These are phyloP conservation scores for Fraxinus baroniana DNA, from an alignment of 305 asterid species.

Conservation along the genomic window DNA sequence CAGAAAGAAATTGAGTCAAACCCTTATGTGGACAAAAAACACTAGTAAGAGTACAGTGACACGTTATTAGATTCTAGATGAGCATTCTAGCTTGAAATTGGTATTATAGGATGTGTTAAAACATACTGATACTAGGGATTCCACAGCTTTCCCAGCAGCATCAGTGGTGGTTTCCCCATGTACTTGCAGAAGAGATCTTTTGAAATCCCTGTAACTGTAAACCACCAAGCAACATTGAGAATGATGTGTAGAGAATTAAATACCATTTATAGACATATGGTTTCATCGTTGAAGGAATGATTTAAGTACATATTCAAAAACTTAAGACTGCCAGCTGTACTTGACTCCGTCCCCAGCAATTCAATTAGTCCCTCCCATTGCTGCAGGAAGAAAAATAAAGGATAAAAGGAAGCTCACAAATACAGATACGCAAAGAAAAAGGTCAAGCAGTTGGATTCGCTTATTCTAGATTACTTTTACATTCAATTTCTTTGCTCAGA, in stretches of 20 bases:
- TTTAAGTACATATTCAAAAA: constrained; percentile 71
- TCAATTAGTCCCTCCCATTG: constrained; percentile 99
- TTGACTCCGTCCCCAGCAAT: constrained; percentile 73
- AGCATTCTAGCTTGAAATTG: constrained; percentile 7
- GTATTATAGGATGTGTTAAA: constrained; percentile 19
- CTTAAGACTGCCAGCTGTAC: constrained; percentile 85
- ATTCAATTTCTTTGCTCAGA: constrained; percentile 4
- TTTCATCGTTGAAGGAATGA: constrained; percentile 1
- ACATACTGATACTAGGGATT: constrained; percentile 75
- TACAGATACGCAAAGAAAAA: constrained; percentile 12
- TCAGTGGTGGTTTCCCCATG: constrained; percentile 52
- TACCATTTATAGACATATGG: background rate
- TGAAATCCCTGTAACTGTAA: constrained; percentile 83
- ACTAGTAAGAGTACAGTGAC: background rate
- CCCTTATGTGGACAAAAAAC: background rate
- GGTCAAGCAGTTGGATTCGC: constrained; percentile 9
- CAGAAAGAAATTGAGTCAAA: background rate
- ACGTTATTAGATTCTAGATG: background rate
- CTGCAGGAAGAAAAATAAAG: constrained; percentile 37
- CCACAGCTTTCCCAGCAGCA: constrained; percentile 77
- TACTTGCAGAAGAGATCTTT: constrained; percentile 77
- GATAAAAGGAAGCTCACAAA: constrained; percentile 9
- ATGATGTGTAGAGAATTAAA: constrained; percentile 8
- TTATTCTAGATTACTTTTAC: background rate
- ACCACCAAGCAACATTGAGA: constrained; percentile 22